Evolutionary conservation across 2,329 filamentous ascomycete species (phyloP).

Genomic region (Kalmusia sp.): DNA sequence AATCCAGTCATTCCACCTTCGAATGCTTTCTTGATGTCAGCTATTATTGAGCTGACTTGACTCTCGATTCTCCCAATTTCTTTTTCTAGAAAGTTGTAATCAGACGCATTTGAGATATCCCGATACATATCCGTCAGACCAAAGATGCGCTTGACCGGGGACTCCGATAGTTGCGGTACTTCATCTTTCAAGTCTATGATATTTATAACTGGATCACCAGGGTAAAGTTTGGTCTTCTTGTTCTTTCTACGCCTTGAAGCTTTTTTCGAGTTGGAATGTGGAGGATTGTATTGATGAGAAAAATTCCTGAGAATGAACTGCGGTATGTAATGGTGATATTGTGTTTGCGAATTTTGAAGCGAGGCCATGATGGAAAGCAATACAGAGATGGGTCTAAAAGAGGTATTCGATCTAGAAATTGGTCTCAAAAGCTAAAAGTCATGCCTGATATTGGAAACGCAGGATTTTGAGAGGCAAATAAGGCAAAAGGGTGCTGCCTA

Average conservation of each 20-base stretch:
- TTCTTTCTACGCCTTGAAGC: not conserved
- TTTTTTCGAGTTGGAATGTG: slow-evolving; percentile 11
- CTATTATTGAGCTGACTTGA: slow-evolving; percentile 14
- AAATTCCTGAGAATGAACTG: slow-evolving; percentile 46
- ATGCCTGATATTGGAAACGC: too few relatives aligned
- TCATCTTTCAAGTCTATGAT: not conserved
- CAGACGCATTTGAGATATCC: slow-evolving; percentile 20
- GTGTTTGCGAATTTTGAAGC: not conserved
- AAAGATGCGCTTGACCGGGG: slow-evolving; percentile 28
- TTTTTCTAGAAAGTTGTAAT: slow-evolving; percentile 36
- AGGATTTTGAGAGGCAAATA: too few relatives aligned
- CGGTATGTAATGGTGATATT: slow-evolving; percentile 48
- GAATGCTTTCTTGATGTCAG: slow-evolving; percentile 9
- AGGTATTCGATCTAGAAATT: too few relatives aligned
- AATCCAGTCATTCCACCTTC: slow-evolving; percentile 29
- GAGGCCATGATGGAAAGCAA: too few relatives aligned
- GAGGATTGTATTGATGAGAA: slow-evolving; percentile 11
- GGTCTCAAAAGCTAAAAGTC: too few relatives aligned
- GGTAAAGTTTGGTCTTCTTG: not conserved
- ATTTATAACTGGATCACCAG: not conserved
- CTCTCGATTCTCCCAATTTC: slow-evolving; percentile 34
- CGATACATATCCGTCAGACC: slow-evolving; percentile 42
- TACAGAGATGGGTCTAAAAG: too few relatives aligned
- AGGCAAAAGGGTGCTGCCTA: too few relatives aligned
- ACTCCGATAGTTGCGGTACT: not conserved